Percentiles rank a stretch among this genome's conserved stretches.
Evolutionary conservation across 305 asterid genomes (phyloP).

Genomic region (Solanum hybrid): DNA sequence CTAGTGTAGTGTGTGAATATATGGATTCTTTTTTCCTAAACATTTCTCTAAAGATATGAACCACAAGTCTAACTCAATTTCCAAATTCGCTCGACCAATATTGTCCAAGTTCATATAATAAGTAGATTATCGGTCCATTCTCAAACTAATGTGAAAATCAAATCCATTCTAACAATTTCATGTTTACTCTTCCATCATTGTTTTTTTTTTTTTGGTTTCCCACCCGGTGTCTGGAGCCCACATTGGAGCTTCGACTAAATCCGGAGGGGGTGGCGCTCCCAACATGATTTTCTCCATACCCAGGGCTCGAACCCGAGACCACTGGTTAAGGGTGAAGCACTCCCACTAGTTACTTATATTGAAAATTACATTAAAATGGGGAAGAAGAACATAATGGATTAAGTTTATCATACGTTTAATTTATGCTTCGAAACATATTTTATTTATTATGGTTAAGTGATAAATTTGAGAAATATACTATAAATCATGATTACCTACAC

Average conservation of each 20-base stretch:
- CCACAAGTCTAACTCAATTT: background rate
- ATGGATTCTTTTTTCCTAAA: background rate
- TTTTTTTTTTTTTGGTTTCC: no score
- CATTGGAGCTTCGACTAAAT: no score
- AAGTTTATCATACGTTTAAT: background rate
- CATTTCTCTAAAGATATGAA: background rate
- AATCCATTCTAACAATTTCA: background rate
- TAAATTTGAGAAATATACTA: background rate
- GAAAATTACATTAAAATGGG: background rate
- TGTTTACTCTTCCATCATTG: background rate
- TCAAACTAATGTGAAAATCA: background rate
- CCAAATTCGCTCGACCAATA: background rate
- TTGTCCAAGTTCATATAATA: background rate
- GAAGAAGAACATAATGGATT: background rate
- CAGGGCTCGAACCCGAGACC: no score
- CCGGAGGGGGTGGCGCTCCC: no score
- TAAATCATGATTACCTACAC: background rate
- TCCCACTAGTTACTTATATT: background rate
- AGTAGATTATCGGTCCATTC: background rate
- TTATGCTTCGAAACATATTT: background rate
- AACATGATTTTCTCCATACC: no score
- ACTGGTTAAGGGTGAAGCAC: no score
- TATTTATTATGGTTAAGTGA: background rate
- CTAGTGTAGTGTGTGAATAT: background rate
- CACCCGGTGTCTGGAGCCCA: no score